Conservation (phyloP, 495 filamentous ascomycete species). For the Usnea hakonensis region DNA sequence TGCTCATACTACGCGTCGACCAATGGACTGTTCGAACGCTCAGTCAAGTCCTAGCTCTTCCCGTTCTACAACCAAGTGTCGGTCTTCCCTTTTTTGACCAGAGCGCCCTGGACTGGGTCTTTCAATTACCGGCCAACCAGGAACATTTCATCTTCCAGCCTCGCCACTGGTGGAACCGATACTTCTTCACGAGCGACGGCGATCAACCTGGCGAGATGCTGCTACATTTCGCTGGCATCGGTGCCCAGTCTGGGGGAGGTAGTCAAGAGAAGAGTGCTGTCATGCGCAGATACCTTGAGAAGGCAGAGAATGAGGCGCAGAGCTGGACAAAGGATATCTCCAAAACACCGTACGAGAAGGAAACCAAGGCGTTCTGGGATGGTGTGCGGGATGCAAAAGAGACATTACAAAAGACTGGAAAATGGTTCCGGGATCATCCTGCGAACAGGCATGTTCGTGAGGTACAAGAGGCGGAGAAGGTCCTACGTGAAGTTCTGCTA, state of each 20-base stretch:
- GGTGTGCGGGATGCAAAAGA: background rate
- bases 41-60: conserved; percentile 38
- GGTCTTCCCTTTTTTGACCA: conserved; percentile 16
- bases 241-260: conserved; percentile 1
- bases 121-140: background rate
- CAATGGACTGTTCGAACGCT: conserved; percentile 44
- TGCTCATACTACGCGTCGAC: conserved; percentile 41
- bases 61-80: conserved; percentile 35
- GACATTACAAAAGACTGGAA: conserved; percentile 3
- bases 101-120: conserved; percentile 10
- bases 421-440: conserved; percentile 1
- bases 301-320: background rate
- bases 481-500: conserved; percentile 2
- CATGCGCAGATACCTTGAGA: conserved; percentile 2
- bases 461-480: conserved; percentile 3
- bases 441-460: background rate
- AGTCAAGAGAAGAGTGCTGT: conserved; percentile 1
- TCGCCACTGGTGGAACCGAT: conserved; percentile 13
- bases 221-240: conserved; percentile 12
- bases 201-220: conserved; percentile 9
- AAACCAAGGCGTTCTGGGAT: conserved; percentile 9
- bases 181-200: conserved; percentile 3
- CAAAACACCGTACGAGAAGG: conserved; percentile 9
- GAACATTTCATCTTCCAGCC: conserved; percentile 16
- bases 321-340: background rate